Conservation (phyloP, 116 monocot genomes). For the Dioscorea cayenensis region DNA sequence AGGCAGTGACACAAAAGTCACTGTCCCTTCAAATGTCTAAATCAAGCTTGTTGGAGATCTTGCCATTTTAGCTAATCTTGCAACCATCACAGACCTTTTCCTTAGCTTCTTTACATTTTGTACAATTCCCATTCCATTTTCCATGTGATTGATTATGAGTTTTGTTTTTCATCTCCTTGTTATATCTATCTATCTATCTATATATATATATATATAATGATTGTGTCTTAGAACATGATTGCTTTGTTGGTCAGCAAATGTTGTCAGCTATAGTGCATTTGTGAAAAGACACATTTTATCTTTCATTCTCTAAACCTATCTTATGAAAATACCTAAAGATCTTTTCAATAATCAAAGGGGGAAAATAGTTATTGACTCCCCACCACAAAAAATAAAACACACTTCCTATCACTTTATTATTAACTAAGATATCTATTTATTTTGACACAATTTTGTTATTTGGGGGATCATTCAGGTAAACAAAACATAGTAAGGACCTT, state of each 20-base stretch:
- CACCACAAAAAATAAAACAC: too few relatives aligned
- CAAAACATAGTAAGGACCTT: too few relatives aligned
- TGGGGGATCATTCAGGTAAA: too few relatives aligned
- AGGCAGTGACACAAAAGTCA: neutral
- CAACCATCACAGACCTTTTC: neutral
- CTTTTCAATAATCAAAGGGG: too few relatives aligned
- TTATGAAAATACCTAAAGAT: too few relatives aligned
- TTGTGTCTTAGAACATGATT: neutral
- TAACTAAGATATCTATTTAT: too few relatives aligned
- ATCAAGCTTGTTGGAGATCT: constrained; percentile 1
- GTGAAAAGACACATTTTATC: too few relatives aligned
- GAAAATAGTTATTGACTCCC: too few relatives aligned
- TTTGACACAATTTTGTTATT: too few relatives aligned
- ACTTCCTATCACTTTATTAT: too few relatives aligned
- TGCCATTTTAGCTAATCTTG: neutral
- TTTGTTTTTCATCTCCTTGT: neutral
- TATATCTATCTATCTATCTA: neutral
- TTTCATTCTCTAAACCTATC: too few relatives aligned
- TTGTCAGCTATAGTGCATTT: neutral
- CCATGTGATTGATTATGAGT: neutral
- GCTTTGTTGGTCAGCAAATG: neutral
- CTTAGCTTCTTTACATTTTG: neutral
- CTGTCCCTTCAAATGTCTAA: neutral
- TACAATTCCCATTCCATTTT: neutral
- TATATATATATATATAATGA: neutral